phyloP scores from a whole-genome alignment of 768 basidiomycete species.

The Amanita rimosa region DNA sequence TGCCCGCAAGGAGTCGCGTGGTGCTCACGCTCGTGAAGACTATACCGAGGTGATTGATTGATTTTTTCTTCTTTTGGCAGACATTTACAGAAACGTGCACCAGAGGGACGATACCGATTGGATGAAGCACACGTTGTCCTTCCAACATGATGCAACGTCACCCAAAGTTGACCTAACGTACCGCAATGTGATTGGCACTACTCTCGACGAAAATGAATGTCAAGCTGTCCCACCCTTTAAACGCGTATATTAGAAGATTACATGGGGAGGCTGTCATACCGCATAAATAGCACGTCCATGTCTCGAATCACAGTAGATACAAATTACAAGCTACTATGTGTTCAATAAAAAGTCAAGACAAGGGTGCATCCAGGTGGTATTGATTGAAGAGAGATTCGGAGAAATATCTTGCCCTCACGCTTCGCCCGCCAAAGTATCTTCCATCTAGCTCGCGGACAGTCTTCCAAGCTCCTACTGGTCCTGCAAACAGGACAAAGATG shows the following conservation, averaged over 20 bases:
- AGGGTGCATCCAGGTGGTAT: conserved; percentile 35
- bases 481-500: conserved; percentile 85
- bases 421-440: conserved; percentile 81
- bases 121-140: conserved; percentile 97
- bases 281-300: too few species aligned
- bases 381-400: conserved; percentile 44
- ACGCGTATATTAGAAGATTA: conserved; percentile 76
- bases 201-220: conserved; percentile 95
- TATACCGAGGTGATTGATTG: conserved; percentile 65
- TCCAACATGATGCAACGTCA: conserved; percentile 64
- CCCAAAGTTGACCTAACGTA: conserved; percentile 88
- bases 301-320: background rate
- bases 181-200: conserved; percentile 73
- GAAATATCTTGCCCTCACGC: conserved; percentile 76
- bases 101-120: conserved; percentile 87
- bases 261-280: too few species aligned
- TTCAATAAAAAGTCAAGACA: conserved; percentile 5
- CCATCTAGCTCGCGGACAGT: conserved; percentile 91
- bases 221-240: conserved; percentile 97
- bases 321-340: background rate
- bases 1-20: conserved; percentile 94
- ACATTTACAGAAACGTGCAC: conserved; percentile 1
- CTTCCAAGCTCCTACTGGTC: conserved; percentile 92
- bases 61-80: background rate
- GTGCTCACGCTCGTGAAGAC: conserved; percentile 98